A percentile compares a stretch with the other conserved stretches of the same genome.
These are phyloP conservation scores for Alternaria longipes DNA, from an alignment of 2,329 filamentous ascomycete species.

Conservation along the genomic window DNA sequence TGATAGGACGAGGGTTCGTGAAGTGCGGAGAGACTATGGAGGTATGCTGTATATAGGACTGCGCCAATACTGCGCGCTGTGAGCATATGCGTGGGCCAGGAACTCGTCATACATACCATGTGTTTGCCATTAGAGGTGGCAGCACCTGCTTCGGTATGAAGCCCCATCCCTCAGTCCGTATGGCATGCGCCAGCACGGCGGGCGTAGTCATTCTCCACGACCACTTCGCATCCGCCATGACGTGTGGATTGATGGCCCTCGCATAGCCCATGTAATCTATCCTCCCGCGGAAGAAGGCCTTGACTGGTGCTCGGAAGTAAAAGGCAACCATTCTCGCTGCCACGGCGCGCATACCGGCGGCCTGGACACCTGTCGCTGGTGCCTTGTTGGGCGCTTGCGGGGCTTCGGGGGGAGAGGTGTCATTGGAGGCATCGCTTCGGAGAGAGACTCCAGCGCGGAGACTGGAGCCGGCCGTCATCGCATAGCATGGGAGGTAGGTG, in stretches of 20 bases:
- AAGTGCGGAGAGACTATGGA: slow-evolving; percentile 72
- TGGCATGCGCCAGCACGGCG: slow-evolving; percentile 72
- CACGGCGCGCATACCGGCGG: slow-evolving; percentile 82
- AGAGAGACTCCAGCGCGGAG: slow-evolving; percentile 44
- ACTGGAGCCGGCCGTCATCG: slow-evolving; percentile 51
- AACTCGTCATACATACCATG: slow-evolving; percentile 58
- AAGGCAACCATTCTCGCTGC: slow-evolving; percentile 86
- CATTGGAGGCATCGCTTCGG: slow-evolving; percentile 25
- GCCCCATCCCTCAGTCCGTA: slow-evolving; percentile 75
- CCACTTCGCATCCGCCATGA: slow-evolving; percentile 61
- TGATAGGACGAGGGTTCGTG: slow-evolving; percentile 71
- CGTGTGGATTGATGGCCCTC: slow-evolving; percentile 68
- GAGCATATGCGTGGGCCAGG: not conserved
- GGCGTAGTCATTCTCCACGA: slow-evolving; percentile 74
- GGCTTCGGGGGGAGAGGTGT: slow-evolving; percentile 25
- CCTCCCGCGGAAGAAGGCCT: slow-evolving; percentile 89
- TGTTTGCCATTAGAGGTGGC: slow-evolving; percentile 77
- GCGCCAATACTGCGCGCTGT: slow-evolving; percentile 67
- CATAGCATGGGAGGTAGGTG: slow-evolving; percentile 39
- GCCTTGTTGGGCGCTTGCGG: slow-evolving; percentile 59
- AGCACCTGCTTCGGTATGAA: slow-evolving; percentile 80
- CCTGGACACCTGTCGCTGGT: slow-evolving; percentile 78
- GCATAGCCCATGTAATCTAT: slow-evolving; percentile 82
- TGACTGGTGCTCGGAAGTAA: slow-evolving; percentile 89
- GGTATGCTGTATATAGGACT: slow-evolving; percentile 78